Base-by-base conservation (phyloP, 306 rosid species). In the Parietaria judaica region DNA sequence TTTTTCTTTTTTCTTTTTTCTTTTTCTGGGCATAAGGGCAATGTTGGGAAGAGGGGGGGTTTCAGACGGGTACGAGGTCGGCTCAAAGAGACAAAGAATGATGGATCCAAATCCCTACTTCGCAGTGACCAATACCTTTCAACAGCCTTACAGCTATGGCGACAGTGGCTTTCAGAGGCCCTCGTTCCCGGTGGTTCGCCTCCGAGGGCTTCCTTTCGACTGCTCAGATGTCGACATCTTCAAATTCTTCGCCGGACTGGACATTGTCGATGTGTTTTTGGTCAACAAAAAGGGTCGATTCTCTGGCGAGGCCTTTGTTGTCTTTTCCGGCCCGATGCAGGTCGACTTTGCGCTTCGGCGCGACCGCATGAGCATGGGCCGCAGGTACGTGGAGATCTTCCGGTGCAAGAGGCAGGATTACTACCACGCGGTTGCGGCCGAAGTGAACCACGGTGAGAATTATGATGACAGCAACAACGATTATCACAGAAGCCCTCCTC, bases 31-130 rank as follows among this genome's bases (percentile, higher is more conserved):
- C 79, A 80, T 87, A 90, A 90, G 97, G 96, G 95, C 96, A 90
- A 90, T 90, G 96, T 90, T 90, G 96, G 97, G 97, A 75, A 80
- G 91, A 94, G 95, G 97, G 97, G 95, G 97, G 97, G 88, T 87
- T 76, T 87, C 91, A 74, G 97, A 90, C 89, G 95, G 90, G 89
- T 90, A 87, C 96, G 96, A 87, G 95, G 96, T 90, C 81, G 97
- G 97, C 97, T 90, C 96, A 87, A 90, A 90, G 95, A 87, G 97
- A 86, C 96, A 86, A 87, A 85, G 97, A 90, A 90, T 90, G 97
- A 90, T 90, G 97, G 97, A 90, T 82, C 83, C 95, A 71, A 84
- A 86, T 90, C 96, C 96, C 81, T 90, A 90, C 97, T 90, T 90
- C 89, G 96, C 97, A 90, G 97, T 90, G 85, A 85, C 91, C 83